A percentile compares a stretch with the other conserved stretches of the same genome.
phyloP scores from a whole-genome alignment of 805 yeast species.

The Cyberlindnera sargentensis region DNA sequence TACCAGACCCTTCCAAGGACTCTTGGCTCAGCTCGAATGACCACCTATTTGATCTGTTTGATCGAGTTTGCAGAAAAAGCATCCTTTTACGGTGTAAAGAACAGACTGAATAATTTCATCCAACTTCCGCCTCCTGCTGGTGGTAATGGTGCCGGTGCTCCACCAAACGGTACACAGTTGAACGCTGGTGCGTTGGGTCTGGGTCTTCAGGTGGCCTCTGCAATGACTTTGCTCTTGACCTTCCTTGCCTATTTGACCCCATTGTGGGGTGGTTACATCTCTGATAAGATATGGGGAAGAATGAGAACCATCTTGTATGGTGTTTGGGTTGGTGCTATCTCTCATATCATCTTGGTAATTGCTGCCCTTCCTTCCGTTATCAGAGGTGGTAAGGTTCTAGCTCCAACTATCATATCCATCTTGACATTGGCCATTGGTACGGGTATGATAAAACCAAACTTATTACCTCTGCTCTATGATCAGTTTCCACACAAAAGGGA shows the following conservation, averaged over 20 bases:
- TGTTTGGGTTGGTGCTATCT: conserved; percentile 50
- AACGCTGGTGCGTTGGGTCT: conserved; percentile 50
- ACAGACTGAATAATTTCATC: conserved; percentile 76
- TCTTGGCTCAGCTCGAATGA: conserved; percentile 41
- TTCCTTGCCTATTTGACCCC: conserved; percentile 67
- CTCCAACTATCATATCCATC: conserved; percentile 47
- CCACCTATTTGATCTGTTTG: conserved; percentile 46
- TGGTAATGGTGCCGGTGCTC: conserved; percentile 29
- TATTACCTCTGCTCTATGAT: conserved; percentile 67
- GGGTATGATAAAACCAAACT: conserved; percentile 72
- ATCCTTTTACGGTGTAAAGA: conserved; percentile 71
- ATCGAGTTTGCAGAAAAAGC: conserved; percentile 80
- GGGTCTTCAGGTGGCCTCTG: conserved; percentile 59
- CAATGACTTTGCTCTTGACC: conserved; percentile 66
- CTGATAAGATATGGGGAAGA: conserved; percentile 48
- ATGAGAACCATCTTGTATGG: conserved; percentile 59
- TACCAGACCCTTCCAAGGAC: conserved; percentile 27
- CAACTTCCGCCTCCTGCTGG: conserved; percentile 40
- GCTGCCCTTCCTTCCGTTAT: conserved; percentile 62
- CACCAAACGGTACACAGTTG: conserved; percentile 16
- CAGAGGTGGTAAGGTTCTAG: conserved; percentile 44
- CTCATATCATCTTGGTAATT: conserved; percentile 57
- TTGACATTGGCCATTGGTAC: conserved; percentile 41
- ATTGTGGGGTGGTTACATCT: too few species aligned
- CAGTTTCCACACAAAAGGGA: conserved; percentile 58